phyloP scores from a whole-genome alignment of 495 filamentous ascomycete species.

The Hypoxylon lienhwacheense region DNA sequence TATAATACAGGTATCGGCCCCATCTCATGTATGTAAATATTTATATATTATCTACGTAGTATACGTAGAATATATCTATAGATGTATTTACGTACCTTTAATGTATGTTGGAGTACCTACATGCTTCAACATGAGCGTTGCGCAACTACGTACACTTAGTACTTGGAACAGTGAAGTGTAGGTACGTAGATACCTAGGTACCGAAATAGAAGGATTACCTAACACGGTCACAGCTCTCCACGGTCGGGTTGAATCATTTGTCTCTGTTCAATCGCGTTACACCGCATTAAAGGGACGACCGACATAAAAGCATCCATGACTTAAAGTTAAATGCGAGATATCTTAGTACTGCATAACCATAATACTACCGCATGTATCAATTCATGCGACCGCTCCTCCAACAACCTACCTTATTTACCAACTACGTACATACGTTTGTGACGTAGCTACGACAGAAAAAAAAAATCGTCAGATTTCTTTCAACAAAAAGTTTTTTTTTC shows the following conservation, averaged over 20 bases:
- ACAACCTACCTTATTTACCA: no score
- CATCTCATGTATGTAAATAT: constrained; percentile 1
- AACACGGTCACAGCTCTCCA: constrained; percentile 7
- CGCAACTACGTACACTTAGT: no score
- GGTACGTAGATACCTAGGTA: neutral
- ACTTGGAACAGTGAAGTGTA: no score
- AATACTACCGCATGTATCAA: neutral
- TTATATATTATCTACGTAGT: neutral
- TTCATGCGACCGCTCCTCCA: neutral
- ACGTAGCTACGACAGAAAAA: no score
- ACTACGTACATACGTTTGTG: no score
- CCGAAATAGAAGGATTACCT: constrained; percentile 19
- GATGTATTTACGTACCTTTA: no score
- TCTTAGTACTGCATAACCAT: neutral
- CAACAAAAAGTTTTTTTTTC: no score
- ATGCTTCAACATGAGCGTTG: no score
- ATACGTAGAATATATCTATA: no score
- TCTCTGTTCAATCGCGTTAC: constrained; percentile 23
- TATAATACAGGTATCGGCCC: neutral
- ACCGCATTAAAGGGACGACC: constrained; percentile 23
- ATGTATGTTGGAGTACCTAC: constrained; percentile 6
- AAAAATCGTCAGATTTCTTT: no score
- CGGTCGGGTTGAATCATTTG: constrained; percentile 25
- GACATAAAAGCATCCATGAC: constrained; percentile 15
- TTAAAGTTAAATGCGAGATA: constrained; percentile 6